Conservation (phyloP, 1,284 basidiomycete genomes). For the Cryptococcus sp. region DNA sequence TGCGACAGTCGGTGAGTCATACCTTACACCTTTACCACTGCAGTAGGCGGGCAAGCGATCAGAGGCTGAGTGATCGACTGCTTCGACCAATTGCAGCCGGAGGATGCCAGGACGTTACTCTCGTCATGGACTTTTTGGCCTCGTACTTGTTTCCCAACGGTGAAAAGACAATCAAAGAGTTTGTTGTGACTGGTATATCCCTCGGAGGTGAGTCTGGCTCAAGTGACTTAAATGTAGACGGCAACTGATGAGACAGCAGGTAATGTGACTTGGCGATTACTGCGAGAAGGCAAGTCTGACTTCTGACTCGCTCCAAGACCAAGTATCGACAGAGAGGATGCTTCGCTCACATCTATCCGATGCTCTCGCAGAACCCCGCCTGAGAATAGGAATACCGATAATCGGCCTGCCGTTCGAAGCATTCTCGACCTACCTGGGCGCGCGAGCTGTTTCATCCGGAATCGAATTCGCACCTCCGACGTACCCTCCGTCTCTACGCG, state of each 20-base stretch:
- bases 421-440: constrained; percentile 59
- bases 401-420: constrained; percentile 76
- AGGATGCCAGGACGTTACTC: constrained; percentile 72
- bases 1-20: constrained; percentile 58
- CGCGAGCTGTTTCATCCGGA: constrained; percentile 59
- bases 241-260: constrained; percentile 25
- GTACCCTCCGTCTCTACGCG: constrained; percentile 62
- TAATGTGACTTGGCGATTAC: constrained; percentile 57
- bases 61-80: background rate
- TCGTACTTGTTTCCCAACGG: constrained; percentile 72
- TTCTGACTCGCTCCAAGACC: background rate
- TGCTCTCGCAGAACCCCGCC: constrained; percentile 61
- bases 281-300: constrained; percentile 47
- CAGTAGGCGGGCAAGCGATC: background rate
- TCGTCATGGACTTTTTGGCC: constrained; percentile 78
- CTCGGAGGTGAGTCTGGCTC: constrained; percentile 52
- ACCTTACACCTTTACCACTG: background rate
- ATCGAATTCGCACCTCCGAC: constrained; percentile 60
- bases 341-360: background rate
- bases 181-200: constrained; percentile 61
- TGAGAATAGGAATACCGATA: constrained; percentile 70
- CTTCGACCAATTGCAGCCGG: constrained; percentile 55
- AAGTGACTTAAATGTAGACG: background rate
- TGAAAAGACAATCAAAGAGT: constrained; percentile 66
- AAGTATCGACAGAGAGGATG: background rate